Evolutionary conservation across 225 moss, liverwort and hornwort species (phyloP), one percentile per base, ranked within the genome.

Genomic region (Polytrichum formosum): DNA sequence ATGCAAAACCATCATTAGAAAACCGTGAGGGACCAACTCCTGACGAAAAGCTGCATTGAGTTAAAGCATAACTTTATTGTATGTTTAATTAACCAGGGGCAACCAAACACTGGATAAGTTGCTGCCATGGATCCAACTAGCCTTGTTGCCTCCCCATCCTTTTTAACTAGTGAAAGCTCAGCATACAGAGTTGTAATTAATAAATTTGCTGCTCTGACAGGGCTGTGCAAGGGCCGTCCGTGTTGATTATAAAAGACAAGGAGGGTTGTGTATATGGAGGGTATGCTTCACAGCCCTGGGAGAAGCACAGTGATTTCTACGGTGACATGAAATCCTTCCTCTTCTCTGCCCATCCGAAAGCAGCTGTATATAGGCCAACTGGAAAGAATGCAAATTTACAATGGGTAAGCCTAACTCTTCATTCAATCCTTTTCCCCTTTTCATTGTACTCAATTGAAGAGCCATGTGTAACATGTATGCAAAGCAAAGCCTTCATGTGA

Each of bases 291-390:
- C 92, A 94, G 67, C 78, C 98, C 7, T 94, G 92, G 98, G 90
- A 90, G 69, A 92, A 81, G 73, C 92, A 87, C 75, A 83, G 80
- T 5, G 87, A 91, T 29, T 98, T 84, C 76, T 98, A 92, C 66
- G 98, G 98, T 70, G 94, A 98, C 67, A 94, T 98, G 98, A 98
- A 90, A 75, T 88, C 87, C 73, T 98, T 94, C 60, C 66, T 94
- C 27, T 92, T 92, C 9, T 86, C 87, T 5, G 87, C 94, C 31
- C 87, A 89, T 69, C 98, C 98, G 20, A 76, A 77, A 74, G 73
- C 87, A 73, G 81, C 90, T 54, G 56, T 94, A 6, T 64, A 87
- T 75, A 85, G 98, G 67, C 90, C 94, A 25, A 88, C 91, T 60
- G 98, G 98, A 56, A 83, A 87, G 60, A 98, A 94, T 70, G 68